Evolutionary conservation across 2,329 filamentous ascomycete species (phyloP).

Genomic region (Aspergillus fumigatus): DNA sequence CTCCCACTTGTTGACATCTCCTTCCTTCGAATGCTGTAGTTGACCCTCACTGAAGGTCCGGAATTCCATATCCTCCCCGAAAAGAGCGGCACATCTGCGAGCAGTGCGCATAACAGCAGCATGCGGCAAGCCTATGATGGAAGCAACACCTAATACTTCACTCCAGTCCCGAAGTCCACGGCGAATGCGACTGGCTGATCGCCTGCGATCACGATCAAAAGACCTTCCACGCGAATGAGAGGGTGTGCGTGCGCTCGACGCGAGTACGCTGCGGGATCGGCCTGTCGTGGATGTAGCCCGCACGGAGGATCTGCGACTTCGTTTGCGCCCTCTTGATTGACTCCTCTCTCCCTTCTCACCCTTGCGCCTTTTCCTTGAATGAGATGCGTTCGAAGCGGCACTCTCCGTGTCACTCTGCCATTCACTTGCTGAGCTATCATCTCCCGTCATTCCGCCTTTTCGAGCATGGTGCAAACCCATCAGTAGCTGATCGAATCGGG

Average conservation of each 20-base stretch:
- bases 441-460: constrained; percentile 42
- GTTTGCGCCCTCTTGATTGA: constrained; percentile 23
- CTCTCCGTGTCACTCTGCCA: constrained; percentile 27
- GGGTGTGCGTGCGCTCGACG: constrained; percentile 5
- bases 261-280: constrained; percentile 6
- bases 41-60: constrained; percentile 48
- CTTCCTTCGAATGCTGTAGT: constrained; percentile 15
- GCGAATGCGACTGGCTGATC: constrained; percentile 8
- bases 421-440: constrained; percentile 25
- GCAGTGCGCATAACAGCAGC: constrained; percentile 64
- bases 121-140: constrained; percentile 65
- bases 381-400: constrained; percentile 13
- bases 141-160: constrained; percentile 74
- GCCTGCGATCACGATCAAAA: constrained; percentile 8
- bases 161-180: constrained; percentile 68
- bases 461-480: constrained; percentile 65
- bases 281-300: constrained; percentile 1
- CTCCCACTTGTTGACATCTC: constrained; percentile 18
- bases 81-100: constrained; percentile 69
- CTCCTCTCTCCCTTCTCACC: constrained; percentile 7
- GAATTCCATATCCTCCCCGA: constrained; percentile 66
- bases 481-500: constrained; percentile 65
- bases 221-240: constrained; percentile 14
- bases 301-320: constrained; percentile 13
- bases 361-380: constrained; percentile 8